These are phyloP conservation scores for Fagus crenata DNA, from an alignment of 306 rosid species.

Conservation along the genomic window DNA sequence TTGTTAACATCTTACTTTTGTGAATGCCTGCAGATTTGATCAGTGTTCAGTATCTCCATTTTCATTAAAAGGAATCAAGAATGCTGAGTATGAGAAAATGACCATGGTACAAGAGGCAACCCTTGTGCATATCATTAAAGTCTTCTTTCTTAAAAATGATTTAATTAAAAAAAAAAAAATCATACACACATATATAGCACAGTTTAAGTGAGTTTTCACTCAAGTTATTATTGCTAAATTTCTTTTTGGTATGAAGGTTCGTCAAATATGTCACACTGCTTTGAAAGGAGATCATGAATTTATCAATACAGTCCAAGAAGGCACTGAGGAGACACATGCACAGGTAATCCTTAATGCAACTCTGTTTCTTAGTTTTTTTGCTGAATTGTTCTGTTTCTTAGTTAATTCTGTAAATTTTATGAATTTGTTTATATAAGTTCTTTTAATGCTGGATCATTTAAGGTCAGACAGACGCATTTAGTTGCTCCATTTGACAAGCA, in stretches of 20 bases:
- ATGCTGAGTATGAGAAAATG: conserved; percentile 91
- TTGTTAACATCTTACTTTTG: conserved; percentile 26
- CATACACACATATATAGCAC: no score
- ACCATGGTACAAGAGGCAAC: conserved; percentile 94
- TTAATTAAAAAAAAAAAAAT: neutral
- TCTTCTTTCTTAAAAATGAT: neutral
- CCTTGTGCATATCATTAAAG: conserved; percentile 29
- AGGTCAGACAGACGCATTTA: conserved; percentile 76
- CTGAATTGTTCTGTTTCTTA: neutral
- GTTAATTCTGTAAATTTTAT: neutral
- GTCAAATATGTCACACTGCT: conserved; percentile 86
- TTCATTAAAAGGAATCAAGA: conserved; percentile 85
- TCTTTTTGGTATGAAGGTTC: conserved; percentile 62
- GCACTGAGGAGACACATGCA: conserved; percentile 87
- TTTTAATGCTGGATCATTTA: conserved; percentile 43
- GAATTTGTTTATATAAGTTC: conserved; percentile 15
- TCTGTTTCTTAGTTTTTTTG: neutral
- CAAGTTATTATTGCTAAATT: conserved; percentile 4
- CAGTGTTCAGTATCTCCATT: conserved; percentile 68
- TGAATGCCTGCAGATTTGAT: conserved; percentile 63
- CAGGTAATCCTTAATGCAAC: conserved; percentile 49
- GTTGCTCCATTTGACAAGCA: conserved; percentile 85
- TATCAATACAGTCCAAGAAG: conserved; percentile 81
- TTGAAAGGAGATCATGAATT: conserved; percentile 88
- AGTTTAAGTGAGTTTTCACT: conserved; percentile 22